Evolutionary conservation across 2,329 filamentous ascomycete genomes (phyloP), one percentile per base, ranked within the genome.

Genomic region (Geosmithia morbida): DNA sequence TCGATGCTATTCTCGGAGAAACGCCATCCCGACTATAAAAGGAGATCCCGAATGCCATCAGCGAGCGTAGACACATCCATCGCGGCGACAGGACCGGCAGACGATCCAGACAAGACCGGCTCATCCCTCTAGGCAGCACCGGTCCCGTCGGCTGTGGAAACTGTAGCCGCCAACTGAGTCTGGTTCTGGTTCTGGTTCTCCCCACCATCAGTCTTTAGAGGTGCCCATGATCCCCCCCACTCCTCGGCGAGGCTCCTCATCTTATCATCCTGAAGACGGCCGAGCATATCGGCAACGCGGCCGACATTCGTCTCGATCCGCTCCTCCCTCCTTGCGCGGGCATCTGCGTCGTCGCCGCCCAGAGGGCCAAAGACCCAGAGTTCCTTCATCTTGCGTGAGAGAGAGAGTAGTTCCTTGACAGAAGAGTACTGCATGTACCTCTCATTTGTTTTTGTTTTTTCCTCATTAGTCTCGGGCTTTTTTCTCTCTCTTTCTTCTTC

Each of bases 351-450:
- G 39, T 61, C 60, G 48, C 63, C 54, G 48, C 66, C 62, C 26
- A 71, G 61, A 44, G 68, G 57, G 0, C 68, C 62, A 48, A 68
- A 65, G 46, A 71, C 55, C 69, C 69, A 66, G 45, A 70, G 60
- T 56, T 72, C 61, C 52, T 72, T 69, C 57, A 71, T 60, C 44
- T 63, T 61, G 46, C 67, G 66, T 20, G 64, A 66, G 3, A 70
- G 59, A 4, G 66, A 57, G 48, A 70, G 61, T 7, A 70, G 66
- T 43, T 70, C 66, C 48, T 69, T 70, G 54, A 70, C 60, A 18
- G 64, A 66, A 1, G 64, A 61, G 55, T 67, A 65, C 66, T 68
- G 11, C 0, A 16, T n/a, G n/a, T n/a, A n/a, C n/a, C n/a, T n/a
- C n/a, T n/a, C n/a, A n/a, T n/a, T n/a, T n/a, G n/a, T n/a, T n/a